phyloP scores from a whole-genome alignment of 768 basidiomycete species.

The Tricholomella constricta region DNA sequence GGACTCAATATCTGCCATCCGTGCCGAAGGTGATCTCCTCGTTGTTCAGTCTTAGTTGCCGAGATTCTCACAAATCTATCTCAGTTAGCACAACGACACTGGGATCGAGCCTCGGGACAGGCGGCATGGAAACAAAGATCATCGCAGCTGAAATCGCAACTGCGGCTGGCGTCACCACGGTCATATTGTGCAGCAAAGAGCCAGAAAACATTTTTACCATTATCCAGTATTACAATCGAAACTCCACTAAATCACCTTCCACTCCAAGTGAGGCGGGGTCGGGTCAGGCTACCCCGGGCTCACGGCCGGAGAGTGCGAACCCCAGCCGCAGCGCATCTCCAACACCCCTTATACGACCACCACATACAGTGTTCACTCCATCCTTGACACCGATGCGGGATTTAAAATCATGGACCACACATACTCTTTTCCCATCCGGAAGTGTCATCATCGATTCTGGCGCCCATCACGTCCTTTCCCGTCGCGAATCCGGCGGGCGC shows the following conservation, averaged over 20 bases:
- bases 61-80: not conserved
- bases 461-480: conserved; percentile 83
- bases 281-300: not conserved
- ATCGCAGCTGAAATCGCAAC: conserved; percentile 98
- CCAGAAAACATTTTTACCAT: conserved; percentile 77
- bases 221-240: conserved; percentile 68
- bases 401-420: conserved; percentile 95
- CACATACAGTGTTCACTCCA: conserved; percentile 88
- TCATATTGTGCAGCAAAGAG: conserved; percentile 83
- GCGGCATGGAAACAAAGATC: conserved; percentile 99
- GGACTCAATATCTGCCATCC: conserved; percentile 77
- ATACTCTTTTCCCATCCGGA: conserved; percentile 89
- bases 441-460: conserved; percentile 87
- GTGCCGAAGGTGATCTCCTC: conserved; percentile 66
- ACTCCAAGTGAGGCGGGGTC: conserved; percentile 37
- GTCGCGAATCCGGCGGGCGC: conserved; percentile 86
- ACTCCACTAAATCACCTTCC: conserved; percentile 33
- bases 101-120: conserved; percentile 92
- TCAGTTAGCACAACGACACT: conserved; percentile 91
- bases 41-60: not conserved
- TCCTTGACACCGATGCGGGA: conserved; percentile 74
- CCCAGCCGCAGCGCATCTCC: conserved; percentile 22
- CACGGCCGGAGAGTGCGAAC: conserved; percentile 11
- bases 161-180: conserved; percentile 89
- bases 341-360: conserved; percentile 50